Evolutionary conservation across 805 yeast species (phyloP), one percentile per base, ranked within the genome.

Genomic region (Ogataea pilisensis): DNA sequence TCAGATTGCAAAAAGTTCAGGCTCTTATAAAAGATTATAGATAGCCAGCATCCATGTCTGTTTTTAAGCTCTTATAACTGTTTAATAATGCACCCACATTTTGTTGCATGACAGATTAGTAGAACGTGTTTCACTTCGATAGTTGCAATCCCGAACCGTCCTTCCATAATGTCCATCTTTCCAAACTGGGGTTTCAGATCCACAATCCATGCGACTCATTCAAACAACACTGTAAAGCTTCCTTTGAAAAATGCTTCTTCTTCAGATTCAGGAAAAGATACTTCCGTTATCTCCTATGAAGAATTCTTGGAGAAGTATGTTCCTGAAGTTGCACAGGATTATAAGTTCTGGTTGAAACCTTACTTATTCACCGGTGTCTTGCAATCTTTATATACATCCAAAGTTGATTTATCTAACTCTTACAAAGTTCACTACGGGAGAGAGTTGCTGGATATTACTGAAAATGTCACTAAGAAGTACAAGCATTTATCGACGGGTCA

Each of bases 371-470:
- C 68, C 33, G 80, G 80, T 20, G 70, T 71, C 34, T 48, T 70
- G 18, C 81, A 76, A 54, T 72, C 77, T 3, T 64, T 76, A 13
- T 75, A 72, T 48, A 60, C 74, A 2, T 71, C 73, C 1, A 50
- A 71, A 29, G 66, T 66, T 34, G 69, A 72, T 48, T 71, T 65
- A 42, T 69, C 70, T 7, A 46, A 61, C 24, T 50, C 54, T 14
- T 75, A 70, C 47, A 62, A 62, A 24, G 69, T 76, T 3, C 57
- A 63, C 52, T 76, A 72, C 48, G 75, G 72, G 32, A 57, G 81
- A 39, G 57, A 68, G 24, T 50, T 75, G 5, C 51, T 75, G 19
- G 71, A 74, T 1, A 51, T 60, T 33, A 31, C 47, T 5, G 52
- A 49, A 3, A 48, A 50, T 11, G 44, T 39, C 6, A 42, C 53